Evolutionary conservation across 2,329 filamentous ascomycete species (phyloP), one percentile per base, ranked within the genome.

Genomic region (Penicillium decumbens): DNA sequence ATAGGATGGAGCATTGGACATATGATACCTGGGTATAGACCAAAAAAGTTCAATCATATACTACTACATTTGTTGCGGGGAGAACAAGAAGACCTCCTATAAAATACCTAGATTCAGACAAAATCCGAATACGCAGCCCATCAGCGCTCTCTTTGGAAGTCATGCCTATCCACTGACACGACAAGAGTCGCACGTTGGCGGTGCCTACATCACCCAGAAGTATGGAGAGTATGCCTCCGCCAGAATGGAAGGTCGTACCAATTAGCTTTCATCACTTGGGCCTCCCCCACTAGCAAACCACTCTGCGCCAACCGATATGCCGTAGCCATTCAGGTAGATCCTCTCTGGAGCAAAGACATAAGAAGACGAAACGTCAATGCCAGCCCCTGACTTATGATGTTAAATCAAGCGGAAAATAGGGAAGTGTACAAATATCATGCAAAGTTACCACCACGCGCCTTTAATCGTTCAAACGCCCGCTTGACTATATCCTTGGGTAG

Each of bases 61-160:
- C 10, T 20, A 13, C 20, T 41, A 33, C 29, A 13, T 27, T n/a
- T 10, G 12, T 39, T 23, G n/a, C 32, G 15, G 18, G 8, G 18
- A 3, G 3, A 15, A 15, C 15, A 18, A 20, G 8, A 27, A 28
- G 9, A 28, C 27, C 9, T 37, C 27, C 9, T 37, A 37, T 8
- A 37, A 12, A 20, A 10, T 12, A 37, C 9, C 6, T 20, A 37
- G 9, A 15, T 4, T 20, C 15, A 9, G 20, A 29, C 20, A 4
- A 28, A 20, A 39, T 33, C 10, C 3, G 33, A 20, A 20, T 12
- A 12, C 20, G 18, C 4, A 27, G 33, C 64, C 65, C 61, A 68
- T 72, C 69, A 70, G 69, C 69, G 69, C 69, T 72, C 69, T 72
- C 69, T 72, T 72, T 71, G 63, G 58, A 58, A 61, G 47, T 70